Conservation (phyloP, 2,329 filamentous ascomycete genomes). For the Fusarium pseudoanthophilum region DNA sequence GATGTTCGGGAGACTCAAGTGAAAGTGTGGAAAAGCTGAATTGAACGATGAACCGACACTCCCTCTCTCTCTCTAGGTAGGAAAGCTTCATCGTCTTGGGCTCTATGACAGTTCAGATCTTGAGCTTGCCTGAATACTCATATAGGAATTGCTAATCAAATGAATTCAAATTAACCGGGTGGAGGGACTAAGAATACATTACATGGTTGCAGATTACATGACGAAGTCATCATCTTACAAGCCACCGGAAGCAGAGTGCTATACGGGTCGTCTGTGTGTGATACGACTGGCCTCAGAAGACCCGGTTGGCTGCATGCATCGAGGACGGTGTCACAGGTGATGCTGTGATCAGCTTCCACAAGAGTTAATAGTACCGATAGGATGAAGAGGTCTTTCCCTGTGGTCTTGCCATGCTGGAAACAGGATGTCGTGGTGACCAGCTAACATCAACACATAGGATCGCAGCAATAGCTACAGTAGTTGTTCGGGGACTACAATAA, state of each 20-base stretch:
- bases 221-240: not conserved
- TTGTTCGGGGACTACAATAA: not conserved
- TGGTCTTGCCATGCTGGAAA: not conserved
- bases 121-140: not conserved
- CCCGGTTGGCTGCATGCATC: constrained; percentile 13
- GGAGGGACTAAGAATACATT: not conserved
- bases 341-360: not conserved
- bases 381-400: not conserved
- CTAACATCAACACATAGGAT: not conserved
- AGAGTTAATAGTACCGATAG: not conserved
- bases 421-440: not conserved
- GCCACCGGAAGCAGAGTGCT: constrained; percentile 9
- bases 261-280: constrained; percentile 13
- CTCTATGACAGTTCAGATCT: not conserved
- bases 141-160: not conserved
- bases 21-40: not conserved
- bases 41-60: not conserved
- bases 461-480: not conserved
- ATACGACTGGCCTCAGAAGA: constrained; percentile 1
- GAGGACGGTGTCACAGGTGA: not conserved
- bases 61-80: not conserved
- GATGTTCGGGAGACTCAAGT: not conserved
- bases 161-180: not conserved
- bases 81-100: not conserved
- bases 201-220: not conserved